Base-by-base conservation (phyloP, 2,329 filamentous ascomycete species). In the Arachnomyces sp. region DNA sequence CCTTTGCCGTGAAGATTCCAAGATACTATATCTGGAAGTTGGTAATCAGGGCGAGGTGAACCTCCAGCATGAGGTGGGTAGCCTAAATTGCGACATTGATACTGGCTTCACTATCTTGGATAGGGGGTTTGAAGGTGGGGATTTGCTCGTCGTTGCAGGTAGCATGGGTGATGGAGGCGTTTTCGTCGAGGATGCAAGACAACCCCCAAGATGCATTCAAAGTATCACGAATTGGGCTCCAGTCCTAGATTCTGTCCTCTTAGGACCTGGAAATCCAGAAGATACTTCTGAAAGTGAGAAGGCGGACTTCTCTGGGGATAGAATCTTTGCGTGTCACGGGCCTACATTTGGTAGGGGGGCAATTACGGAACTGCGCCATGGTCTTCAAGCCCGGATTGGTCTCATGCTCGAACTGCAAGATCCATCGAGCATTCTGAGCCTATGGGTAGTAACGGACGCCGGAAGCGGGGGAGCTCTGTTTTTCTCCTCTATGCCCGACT, bases 1-100 rank as follows among this genome's bases (percentile, higher is more conserved):
- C 55, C 67, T 98, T 12, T 84, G 83, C 8, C 79, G 89, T 40
- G 90, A 96, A 63, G 90, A 96, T 56, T 92, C 92, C 2, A 68
- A 81, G 36, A 73, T 95, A 7, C 75, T 81, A 39, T 84, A 82
- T 48, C 63, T 90, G 3, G 80, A 87, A 49, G 77, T 86, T 43
- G 74, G 76, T 32, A 71, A 72, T 25, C 59, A 67, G 36, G 61
- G 63, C 4, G 68, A 74, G 71, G 34, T 67, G 76, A 40, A 53
- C 49, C 58, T 81, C 39, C 69, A 73, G 38, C 68, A 71, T 31
- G 68, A 73, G 39, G 71, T 85, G 42, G 82, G 83, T 6, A 72
- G 73, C 37, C 78, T 85, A 48, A 72, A 76, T 38, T 83, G 82
- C 52, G 85, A 84, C 44, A 82, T 94, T 34, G 83, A 87, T 43